These are phyloP conservation scores for Penicillium hesseltinei DNA, from an alignment of 2,329 filamentous ascomycete genomes.

Conservation along the genomic window DNA sequence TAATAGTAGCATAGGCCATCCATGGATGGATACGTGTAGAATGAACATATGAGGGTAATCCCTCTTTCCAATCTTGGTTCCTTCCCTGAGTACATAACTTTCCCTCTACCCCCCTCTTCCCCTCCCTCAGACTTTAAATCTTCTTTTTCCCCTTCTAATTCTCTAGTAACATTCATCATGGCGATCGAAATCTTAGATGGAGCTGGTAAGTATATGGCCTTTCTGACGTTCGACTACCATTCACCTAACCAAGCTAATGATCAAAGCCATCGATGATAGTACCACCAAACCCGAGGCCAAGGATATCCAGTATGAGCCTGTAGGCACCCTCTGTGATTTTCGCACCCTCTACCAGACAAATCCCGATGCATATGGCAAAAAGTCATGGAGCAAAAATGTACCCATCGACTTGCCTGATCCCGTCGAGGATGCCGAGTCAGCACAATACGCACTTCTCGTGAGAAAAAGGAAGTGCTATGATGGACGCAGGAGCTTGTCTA, in stretches of 20 bases:
- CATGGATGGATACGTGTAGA: too few species aligned
- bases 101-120: not conserved
- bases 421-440: constrained; percentile 61
- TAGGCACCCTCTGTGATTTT: constrained; percentile 38
- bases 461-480: constrained; percentile 59
- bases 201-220: not conserved
- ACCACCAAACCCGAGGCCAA: not conserved
- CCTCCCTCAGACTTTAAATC: not conserved
- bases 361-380: constrained; percentile 51
- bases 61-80: not conserved
- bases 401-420: constrained; percentile 56
- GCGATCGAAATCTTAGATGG: not conserved
- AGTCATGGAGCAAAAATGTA: constrained; percentile 57
- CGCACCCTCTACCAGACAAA: constrained; percentile 53
- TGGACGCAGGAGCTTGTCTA: constrained; percentile 58
- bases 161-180: not conserved
- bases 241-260: not conserved
- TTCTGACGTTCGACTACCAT: not conserved
- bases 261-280: not conserved
- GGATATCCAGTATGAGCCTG: constrained; percentile 16
- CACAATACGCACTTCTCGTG: constrained; percentile 60
- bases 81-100: not conserved
- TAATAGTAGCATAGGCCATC: not conserved
- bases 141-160: not conserved
- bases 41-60: not conserved